phyloP scores from a whole-genome alignment of 2,329 filamentous ascomycete genomes.

The Xylaria sp. region DNA sequence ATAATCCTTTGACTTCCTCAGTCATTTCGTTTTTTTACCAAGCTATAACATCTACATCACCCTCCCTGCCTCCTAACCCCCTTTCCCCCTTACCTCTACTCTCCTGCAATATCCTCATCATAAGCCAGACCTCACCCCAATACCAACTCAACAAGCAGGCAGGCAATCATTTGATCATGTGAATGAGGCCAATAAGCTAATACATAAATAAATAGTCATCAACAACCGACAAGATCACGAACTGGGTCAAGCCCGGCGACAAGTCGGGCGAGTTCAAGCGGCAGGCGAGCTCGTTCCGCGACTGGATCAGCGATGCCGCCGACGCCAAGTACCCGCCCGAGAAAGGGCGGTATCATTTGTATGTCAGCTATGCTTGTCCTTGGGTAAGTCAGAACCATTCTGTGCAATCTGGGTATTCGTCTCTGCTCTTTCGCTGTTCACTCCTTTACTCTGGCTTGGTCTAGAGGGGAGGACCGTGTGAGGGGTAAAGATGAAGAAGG shows the following conservation, averaged over 20 bases:
- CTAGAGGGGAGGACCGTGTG: neutral
- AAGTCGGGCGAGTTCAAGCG: constrained; percentile 93
- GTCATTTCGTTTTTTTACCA: neutral
- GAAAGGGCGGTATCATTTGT: constrained; percentile 92
- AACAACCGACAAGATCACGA: constrained; percentile 69
- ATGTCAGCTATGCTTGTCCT: constrained; percentile 92
- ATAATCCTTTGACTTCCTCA: too few relatives aligned
- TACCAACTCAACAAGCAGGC: too few relatives aligned
- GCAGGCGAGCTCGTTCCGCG: constrained; percentile 83
- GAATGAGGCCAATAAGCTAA: too few relatives aligned
- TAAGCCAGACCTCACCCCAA: neutral
- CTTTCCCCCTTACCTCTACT: too few relatives aligned
- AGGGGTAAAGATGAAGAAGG: neutral
- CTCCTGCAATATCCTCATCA: too few relatives aligned
- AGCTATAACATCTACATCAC: neutral
- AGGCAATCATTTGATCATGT: too few relatives aligned
- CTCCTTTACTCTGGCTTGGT: neutral
- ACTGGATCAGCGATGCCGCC: constrained; percentile 77
- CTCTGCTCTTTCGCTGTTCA: neutral
- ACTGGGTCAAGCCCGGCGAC: constrained; percentile 84
- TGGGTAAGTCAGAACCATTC: too few relatives aligned
- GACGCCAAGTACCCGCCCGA: constrained; percentile 84
- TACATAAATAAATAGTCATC: too few relatives aligned
- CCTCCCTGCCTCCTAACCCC: too few relatives aligned
- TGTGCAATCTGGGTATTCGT: too few relatives aligned